Conservation (phyloP, 2,329 filamentous ascomycete species). For the Calonectria naviculata region DNA sequence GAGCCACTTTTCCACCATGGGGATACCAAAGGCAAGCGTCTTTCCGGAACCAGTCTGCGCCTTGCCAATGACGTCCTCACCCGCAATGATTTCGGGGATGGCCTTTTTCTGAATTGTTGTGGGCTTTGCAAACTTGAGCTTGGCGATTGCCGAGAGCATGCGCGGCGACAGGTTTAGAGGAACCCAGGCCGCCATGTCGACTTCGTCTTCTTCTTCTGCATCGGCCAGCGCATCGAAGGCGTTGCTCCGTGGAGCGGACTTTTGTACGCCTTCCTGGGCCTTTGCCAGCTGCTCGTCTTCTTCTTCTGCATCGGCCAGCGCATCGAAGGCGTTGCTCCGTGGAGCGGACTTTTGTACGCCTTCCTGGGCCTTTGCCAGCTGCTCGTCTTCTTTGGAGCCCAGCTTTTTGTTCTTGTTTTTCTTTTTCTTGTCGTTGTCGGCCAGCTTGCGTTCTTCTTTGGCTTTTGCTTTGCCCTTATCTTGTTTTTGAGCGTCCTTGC, state of each 20-base stretch:
- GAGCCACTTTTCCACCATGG: conserved; percentile 88
- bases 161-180: conserved; percentile 77
- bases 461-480: conserved; percentile 45
- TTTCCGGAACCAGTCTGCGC: conserved; percentile 97
- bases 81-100: conserved; percentile 85
- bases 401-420: conserved; percentile 45
- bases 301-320: conserved; percentile 62
- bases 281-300: conserved; percentile 46
- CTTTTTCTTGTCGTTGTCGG: conserved; percentile 39
- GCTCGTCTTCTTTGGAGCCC: conserved; percentile 43
- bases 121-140: conserved; percentile 82
- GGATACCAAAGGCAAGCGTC: conserved; percentile 93
- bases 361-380: conserved; percentile 50
- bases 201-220: conserved; percentile 65
- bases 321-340: conserved; percentile 63
- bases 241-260: conserved; percentile 55
- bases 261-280: conserved; percentile 48
- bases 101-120: conserved; percentile 83
- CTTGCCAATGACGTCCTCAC: conserved; percentile 94
- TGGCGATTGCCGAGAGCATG: conserved; percentile 79
- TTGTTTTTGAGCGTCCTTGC: conserved; percentile 41
- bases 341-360: conserved; percentile 50
- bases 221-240: conserved; percentile 68
- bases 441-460: conserved; percentile 30
- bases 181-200: conserved; percentile 83